These are phyloP conservation scores for Excoecaria cochinchinensis DNA, from an alignment of 345 rosid genomes.

Conservation along the genomic window DNA sequence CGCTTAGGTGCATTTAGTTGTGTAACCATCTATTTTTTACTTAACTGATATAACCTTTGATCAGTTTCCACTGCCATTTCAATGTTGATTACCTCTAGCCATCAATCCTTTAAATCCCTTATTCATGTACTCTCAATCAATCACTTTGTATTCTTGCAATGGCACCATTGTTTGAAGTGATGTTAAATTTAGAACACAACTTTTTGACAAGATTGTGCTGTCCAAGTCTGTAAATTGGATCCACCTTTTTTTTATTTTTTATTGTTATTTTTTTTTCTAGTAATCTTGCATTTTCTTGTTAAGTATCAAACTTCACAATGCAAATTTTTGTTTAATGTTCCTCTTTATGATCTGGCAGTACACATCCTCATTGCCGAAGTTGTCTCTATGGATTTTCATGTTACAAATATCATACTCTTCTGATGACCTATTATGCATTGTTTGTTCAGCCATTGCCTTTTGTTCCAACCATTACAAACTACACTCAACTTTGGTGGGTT, in stretches of 20 bases:
- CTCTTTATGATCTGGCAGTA: neutral
- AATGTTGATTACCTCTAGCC: neutral
- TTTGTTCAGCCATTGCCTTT: slow-evolving; percentile 61
- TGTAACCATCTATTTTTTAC: neutral
- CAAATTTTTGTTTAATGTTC: neutral
- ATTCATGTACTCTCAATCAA: neutral
- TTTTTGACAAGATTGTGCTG: neutral
- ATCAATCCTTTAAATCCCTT: neutral
- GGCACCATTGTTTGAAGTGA: neutral
- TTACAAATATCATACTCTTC: slow-evolving; percentile 1
- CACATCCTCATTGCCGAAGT: neutral
- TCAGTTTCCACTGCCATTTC: no score
- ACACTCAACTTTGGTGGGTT: slow-evolving; percentile 98
- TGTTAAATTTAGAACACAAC: neutral
- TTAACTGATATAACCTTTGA: no score
- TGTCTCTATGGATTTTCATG: neutral
- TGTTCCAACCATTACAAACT: slow-evolving; percentile 88
- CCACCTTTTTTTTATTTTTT: neutral
- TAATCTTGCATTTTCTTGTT: neutral
- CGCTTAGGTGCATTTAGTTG: neutral
- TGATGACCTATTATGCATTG: neutral
- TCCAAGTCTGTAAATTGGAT: neutral
- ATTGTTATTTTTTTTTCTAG: neutral
- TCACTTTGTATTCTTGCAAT: neutral
- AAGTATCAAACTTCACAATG: neutral